Base-by-base conservation (phyloP, 768 basidiomycete genomes). In the Tricholoma bakamatsutake region DNA sequence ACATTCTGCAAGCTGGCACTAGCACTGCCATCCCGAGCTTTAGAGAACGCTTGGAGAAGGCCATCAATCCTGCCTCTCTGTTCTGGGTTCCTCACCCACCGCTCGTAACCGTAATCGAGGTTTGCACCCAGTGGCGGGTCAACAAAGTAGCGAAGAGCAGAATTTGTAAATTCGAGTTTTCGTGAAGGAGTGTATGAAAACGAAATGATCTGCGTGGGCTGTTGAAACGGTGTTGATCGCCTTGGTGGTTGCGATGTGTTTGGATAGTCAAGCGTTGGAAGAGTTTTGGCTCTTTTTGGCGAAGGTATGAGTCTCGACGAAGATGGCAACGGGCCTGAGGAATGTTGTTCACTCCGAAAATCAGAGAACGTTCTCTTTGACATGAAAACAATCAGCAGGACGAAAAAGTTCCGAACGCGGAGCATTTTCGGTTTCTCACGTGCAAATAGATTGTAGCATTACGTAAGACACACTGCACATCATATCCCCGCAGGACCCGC, bases 131-230 rank as follows among this genome's bases (percentile, higher is more conserved):
- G 68, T 3, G 89, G 91, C 9, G 90, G 89, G 47, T 81, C 75
- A 45, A 83, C 75, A 60, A 81, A 90, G 66, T 88, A 91, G 49
- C 84, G 78, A 73, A 92, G 61, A 0, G 88, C 84, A 15, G 84
- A 79, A 65, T 93, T 76, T 17, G 76, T 78, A 67, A 90, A 90
- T 56, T 81, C 76, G 27, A 87, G 79, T 12, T 69, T 71, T 50
- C 80, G 82, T 7, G 64, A 68, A 12, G 82, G 71, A 13, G 78
- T 79, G 62, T 89, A 89, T 7, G 89, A 91, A 68, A 90, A 92
- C 0, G 88, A 81, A 21, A 84, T 73, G 7, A 92, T 67, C 27
- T 80, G 83, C 3, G 74, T 79, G 2, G 90, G 90, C 57, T 85
- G 82, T 63, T 91, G 90, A 59, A 90, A 87, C 1, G 81, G 76